Evolutionary conservation across 164 flowering plant genomes (phyloP), one percentile per base, ranked within the genome.

Genomic region (Stephania yunnanensis): DNA sequence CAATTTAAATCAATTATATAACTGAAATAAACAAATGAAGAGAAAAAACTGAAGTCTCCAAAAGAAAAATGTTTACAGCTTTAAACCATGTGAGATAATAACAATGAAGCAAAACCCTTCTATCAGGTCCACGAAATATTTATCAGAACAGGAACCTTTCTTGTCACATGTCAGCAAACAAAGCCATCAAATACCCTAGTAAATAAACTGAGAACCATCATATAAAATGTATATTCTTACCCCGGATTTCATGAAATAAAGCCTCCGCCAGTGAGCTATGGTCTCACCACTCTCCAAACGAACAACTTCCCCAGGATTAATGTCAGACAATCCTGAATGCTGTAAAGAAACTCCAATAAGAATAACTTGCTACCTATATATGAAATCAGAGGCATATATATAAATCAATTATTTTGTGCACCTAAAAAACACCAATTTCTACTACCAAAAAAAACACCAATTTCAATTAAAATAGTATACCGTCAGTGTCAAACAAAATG

Each of bases 281-380:
- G 88, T 85, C 80, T 86, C 89, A 25, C 92, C 92, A 83, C 83
- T 82, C 42, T 86, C 89, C 87, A 88, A 68, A 44, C 73, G 83
- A 73, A 90, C 91, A 75, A 87, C 88, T 78, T 84, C 79, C 44
- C 91, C 94, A 72, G 92, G 92, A 75, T 87, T 85, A 55, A 81
- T 79, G 81, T 74, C 78, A 76, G 13, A 70, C 68, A 80, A 83
- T 77, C 92, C 94, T 69, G 90, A 87, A 86, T 90, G 92, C 94
- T 90, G 90, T 58, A 72, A n/a, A 65, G 29, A 30, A 12, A 19
- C 2, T 55, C 55, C 55, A 74, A 61, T 74, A 36, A 46, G 46
- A 77, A 44, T 36, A 46, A n/a, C 1, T 12, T 17, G 17, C 70
- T 46, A n/a, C 70, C 30, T 46, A 48, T 2, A 30, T 22, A 30